These are phyloP conservation scores for Endoconidiophora polonica DNA, from an alignment of 2,329 filamentous ascomycete genomes.

Conservation along the genomic window DNA sequence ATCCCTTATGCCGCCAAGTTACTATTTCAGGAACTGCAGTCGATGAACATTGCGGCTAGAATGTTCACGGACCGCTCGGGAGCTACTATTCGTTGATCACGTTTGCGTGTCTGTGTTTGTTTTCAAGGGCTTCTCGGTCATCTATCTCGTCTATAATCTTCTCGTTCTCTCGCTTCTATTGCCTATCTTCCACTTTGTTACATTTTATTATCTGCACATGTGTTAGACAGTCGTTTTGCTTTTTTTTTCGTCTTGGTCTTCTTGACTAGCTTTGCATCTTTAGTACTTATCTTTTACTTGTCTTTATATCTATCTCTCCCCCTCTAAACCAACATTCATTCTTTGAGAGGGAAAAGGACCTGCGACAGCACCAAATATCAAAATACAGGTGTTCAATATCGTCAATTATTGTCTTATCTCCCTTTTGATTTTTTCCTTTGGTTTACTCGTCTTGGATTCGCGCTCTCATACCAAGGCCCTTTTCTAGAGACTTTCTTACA, in stretches of 20 bases:
- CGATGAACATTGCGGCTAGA: constrained; percentile 95
- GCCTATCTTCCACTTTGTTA: background rate
- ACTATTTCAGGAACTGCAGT: constrained; percentile 91
- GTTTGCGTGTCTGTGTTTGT: background rate
- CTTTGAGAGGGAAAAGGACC: too few relatives aligned
- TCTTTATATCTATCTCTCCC: too few relatives aligned
- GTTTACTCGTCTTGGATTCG: background rate
- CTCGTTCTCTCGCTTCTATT: background rate
- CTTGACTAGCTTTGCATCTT: too few relatives aligned
- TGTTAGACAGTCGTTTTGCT: background rate
- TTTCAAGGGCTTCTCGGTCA: background rate
- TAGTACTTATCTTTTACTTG: too few relatives aligned
- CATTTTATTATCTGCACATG: background rate
- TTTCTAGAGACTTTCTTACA: background rate
- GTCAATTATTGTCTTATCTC: background rate
- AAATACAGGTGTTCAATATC: too few relatives aligned
- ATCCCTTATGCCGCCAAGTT: constrained; percentile 97
- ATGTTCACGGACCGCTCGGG: constrained; percentile 86
- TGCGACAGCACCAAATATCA: too few relatives aligned
- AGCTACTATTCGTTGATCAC: constrained; percentile 44
- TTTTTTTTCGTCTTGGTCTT: background rate
- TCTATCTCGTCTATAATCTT: background rate
- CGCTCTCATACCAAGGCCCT: background rate
- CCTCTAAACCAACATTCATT: too few relatives aligned
- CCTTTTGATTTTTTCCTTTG: background rate